Evolutionary conservation across 1,284 basidiomycete genomes (phyloP), one percentile per base, ranked within the genome.

Genomic region (Sutorius eximius): DNA sequence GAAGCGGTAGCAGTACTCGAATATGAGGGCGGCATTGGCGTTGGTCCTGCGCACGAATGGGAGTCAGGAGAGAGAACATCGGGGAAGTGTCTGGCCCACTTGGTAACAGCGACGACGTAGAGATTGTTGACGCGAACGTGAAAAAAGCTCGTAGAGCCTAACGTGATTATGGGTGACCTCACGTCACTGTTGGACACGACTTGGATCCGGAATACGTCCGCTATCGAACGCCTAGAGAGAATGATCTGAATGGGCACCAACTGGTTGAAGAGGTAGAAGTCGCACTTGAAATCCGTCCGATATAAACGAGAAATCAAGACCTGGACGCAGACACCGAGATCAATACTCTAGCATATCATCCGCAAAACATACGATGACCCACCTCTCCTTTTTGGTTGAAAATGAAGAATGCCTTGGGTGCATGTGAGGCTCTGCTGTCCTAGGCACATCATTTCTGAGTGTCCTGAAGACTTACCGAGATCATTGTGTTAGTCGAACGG

Each of bases 371-470:
- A 15, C n/a, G 22, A 20, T n/a, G 42, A 60, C 67, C 4, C 2
- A 94, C 93, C 83, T 98, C 95, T 70, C 95, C 95, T 75, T 97
- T 97, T 74, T 94, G 92, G 69, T 96, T 98, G 81, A 97, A 97
- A 60, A 97, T 92, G 76, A 98, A 98, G 84, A 98, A 95, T 50
- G 93, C 95, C 91, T 95, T 47, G 56, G 15, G 43, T 40, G 33
- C 4, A 27, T n/a, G 52, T 69, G 33, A 67, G 57, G 45, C 37
- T 47, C 30, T 38, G n/a, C 30, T 46, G 9, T 30, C 12, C 12
- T 36, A 36, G n/a, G 18, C 20, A 27, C 5, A 33, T 49, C 24
- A 38, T 22, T 40, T 16, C n/a, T 18, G 44, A 34, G 29, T 33
- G 27, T 32, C n/a, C 43, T 15, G 29, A 27, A 30, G 16, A 61